Percentiles rank a stretch among this genome's conserved stretches.
These are phyloP conservation scores for Backusella mclennaniae DNA, from an alignment of 192 early-diverging fungal genomes.

Conservation along the genomic window DNA sequence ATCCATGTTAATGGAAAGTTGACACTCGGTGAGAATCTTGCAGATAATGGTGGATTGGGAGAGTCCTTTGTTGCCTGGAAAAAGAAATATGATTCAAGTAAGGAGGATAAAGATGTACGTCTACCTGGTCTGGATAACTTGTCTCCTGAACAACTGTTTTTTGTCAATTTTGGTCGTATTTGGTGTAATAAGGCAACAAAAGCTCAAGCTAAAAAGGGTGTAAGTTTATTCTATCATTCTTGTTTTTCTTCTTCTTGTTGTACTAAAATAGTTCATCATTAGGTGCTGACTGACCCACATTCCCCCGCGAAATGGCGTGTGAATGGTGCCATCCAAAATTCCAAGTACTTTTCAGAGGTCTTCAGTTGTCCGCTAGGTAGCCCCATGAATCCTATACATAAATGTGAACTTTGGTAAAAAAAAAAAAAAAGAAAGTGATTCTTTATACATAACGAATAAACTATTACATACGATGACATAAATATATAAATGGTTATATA, in stretches of 20 bases:
- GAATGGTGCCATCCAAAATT: constrained; percentile 69
- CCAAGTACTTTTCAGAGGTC: constrained; percentile 60
- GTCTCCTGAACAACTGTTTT: constrained; percentile 63
- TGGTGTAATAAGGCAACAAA: constrained; percentile 59
- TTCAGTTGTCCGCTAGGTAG: constrained; percentile 62
- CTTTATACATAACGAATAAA: background rate
- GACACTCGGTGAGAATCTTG: constrained; percentile 64
- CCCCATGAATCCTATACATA: constrained; percentile 67
- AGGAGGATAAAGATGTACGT: constrained; percentile 19
- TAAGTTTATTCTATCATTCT: constrained; percentile 23
- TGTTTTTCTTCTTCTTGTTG: background rate
- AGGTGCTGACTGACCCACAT: constrained; percentile 66
- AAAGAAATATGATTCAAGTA: constrained; percentile 31
- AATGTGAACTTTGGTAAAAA: constrained; percentile 47
- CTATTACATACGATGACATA: background rate
- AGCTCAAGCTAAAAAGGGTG: constrained; percentile 43
- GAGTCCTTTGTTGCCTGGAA: constrained; percentile 37
- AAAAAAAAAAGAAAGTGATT: background rate
- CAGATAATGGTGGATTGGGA: constrained; percentile 65
- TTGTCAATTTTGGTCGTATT: constrained; percentile 63
- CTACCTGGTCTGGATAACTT: constrained; percentile 54
- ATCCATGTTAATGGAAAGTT: constrained; percentile 54
- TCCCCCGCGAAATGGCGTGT: constrained; percentile 65
- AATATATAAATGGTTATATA: no score
- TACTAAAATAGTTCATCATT: background rate